Percentiles rank a stretch among this genome's conserved stretches.
Evolutionary conservation across 768 basidiomycete species (phyloP).

Genomic region (Pleurotus giganteus): DNA sequence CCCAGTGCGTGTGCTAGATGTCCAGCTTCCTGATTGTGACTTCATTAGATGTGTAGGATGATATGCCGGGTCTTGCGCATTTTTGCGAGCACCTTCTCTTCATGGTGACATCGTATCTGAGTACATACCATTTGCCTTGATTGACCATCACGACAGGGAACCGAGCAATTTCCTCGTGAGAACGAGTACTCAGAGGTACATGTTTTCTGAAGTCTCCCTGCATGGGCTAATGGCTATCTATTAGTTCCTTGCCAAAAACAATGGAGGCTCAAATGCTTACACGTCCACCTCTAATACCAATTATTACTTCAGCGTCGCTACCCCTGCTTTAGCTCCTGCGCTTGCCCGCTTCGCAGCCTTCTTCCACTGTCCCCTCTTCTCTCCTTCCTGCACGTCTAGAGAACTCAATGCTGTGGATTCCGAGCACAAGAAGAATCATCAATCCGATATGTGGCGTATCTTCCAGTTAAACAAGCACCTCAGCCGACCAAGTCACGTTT

Average conservation of each 20-base stretch:
- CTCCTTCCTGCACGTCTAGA: conserved; percentile 78
- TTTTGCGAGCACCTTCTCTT: conserved; percentile 97
- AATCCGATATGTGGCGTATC: conserved; percentile 88
- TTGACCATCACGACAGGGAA: conserved; percentile 50
- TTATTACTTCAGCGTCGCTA: conserved; percentile 75
- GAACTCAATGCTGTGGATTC: conserved; percentile 97
- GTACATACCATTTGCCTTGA: conserved; percentile 8
- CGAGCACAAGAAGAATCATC: conserved; percentile 96
- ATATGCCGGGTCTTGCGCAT: conserved; percentile 92
- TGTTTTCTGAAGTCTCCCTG: background rate
- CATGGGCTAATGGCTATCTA: conserved; percentile 11
- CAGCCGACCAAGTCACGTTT: conserved; percentile 74
- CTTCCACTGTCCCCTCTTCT: conserved; percentile 92
- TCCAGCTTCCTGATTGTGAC: background rate
- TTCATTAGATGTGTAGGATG: conserved; percentile 46
- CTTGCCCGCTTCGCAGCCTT: conserved; percentile 80
- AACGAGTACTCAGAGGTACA: conserved; percentile 90
- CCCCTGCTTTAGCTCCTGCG: conserved; percentile 61
- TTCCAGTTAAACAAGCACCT: conserved; percentile 93
- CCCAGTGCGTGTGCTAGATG: conserved; percentile 58
- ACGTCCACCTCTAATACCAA: conserved; percentile 92
- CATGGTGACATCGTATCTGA: conserved; percentile 59
- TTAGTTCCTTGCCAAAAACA: conserved; percentile 76
- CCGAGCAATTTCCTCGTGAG: conserved; percentile 81
- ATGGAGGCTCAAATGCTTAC: conserved; percentile 88